phyloP scores from a whole-genome alignment of 176 grass and related monocot genomes.

The Rhynchospora tenuis region DNA sequence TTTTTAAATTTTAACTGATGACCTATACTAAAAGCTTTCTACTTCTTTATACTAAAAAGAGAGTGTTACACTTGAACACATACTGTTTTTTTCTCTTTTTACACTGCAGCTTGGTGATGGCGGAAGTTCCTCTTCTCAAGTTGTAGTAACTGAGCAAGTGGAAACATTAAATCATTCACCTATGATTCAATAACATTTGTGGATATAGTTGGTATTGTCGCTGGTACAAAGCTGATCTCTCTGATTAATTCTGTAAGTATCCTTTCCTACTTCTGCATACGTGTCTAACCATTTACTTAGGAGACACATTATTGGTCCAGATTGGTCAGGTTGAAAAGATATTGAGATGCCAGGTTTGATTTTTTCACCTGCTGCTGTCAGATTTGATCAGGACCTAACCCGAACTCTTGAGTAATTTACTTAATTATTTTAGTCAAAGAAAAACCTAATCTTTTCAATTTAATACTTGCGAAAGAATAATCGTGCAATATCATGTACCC shows the following conservation, averaged over 20 bases:
- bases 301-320: background rate
- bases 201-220: background rate
- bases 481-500: background rate
- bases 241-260: conserved; percentile 3
- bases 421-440: background rate
- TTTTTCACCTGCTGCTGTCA: background rate
- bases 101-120: conserved; percentile 1
- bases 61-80: background rate
- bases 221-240: background rate
- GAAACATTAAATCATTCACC: background rate
- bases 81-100: background rate
- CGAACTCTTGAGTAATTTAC: background rate
- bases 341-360: background rate
- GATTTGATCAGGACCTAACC: background rate
- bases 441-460: background rate
- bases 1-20: background rate
- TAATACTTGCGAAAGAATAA: background rate
- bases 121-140: conserved; percentile 14
- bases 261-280: background rate
- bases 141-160: background rate
- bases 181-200: conserved; percentile 12
- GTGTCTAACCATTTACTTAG: background rate
- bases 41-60: background rate
- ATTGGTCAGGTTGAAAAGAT: background rate
- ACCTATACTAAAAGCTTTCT: background rate